Percentiles rank a stretch among this genome's conserved stretches.
Evolutionary conservation across 2,329 filamentous ascomycete genomes (phyloP).

Genomic region (Ascochyta koolunga): DNA sequence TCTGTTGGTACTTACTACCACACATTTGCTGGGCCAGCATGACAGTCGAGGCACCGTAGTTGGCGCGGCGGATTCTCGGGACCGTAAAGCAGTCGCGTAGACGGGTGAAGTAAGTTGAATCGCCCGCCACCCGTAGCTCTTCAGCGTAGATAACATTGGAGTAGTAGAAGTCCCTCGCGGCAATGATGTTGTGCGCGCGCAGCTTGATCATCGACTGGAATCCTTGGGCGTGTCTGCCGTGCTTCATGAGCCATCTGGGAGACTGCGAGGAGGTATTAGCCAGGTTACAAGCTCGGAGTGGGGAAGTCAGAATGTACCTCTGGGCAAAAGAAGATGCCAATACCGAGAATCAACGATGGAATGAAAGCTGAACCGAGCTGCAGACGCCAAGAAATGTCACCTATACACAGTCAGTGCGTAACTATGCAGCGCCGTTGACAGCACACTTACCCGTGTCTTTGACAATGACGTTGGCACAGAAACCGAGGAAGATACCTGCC

Average conservation of each 20-base stretch:
- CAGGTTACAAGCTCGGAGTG: not conserved
- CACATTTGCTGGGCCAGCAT: conserved; percentile 51
- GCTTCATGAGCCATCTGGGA: conserved; percentile 50
- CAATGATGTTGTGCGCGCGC: conserved; percentile 44
- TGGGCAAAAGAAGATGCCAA: conserved; percentile 47
- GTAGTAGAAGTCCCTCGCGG: conserved; percentile 48
- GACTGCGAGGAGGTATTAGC: conserved; percentile 23
- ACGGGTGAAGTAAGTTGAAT: conserved; percentile 49
- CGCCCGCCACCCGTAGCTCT: conserved; percentile 42
- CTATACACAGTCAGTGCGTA: conserved; percentile 15
- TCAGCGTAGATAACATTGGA: conserved; percentile 44
- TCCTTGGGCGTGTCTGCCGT: conserved; percentile 47
- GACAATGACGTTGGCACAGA: conserved; percentile 57
- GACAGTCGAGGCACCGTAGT: conserved; percentile 49
- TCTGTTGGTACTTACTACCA: conserved; percentile 27
- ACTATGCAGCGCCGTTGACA: too few relatives aligned
- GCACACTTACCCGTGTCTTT: conserved; percentile 27
- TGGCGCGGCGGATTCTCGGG: conserved; percentile 46
- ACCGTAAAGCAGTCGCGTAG: conserved; percentile 56
- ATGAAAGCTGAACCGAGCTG: conserved; percentile 49
- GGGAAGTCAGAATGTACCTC: conserved; percentile 21
- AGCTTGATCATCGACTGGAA: conserved; percentile 57
- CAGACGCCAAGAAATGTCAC: conserved; percentile 45
- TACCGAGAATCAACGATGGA: conserved; percentile 45
- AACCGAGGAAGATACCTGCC: conserved; percentile 52